phyloP scores from a whole-genome alignment of 345 rosid genomes.

The Salix udensis region DNA sequence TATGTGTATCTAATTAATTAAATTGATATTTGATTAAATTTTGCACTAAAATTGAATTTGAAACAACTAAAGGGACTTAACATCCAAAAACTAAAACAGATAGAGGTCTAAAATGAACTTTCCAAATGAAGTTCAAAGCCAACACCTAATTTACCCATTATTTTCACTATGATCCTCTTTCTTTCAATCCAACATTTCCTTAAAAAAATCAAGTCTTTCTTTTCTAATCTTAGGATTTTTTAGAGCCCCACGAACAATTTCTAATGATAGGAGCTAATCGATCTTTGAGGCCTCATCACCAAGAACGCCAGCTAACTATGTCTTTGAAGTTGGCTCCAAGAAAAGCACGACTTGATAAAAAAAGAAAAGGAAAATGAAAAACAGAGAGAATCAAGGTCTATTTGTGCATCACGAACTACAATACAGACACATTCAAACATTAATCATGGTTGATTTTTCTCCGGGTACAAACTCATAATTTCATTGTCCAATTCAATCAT shows the following conservation, averaged over 20 bases:
- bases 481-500: constrained; percentile 22
- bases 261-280: not conserved
- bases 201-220: not conserved
- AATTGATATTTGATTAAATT: too few relatives aligned
- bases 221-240: not conserved
- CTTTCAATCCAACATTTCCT: too few relatives aligned
- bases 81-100: too few relatives aligned
- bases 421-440: not conserved
- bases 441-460: constrained; percentile 13
- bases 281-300: not conserved
- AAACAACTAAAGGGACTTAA: too few relatives aligned
- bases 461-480: constrained; percentile 30
- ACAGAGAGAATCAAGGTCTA: not conserved
- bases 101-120: too few relatives aligned
- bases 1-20: too few relatives aligned
- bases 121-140: too few relatives aligned
- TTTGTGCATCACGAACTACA: not conserved
- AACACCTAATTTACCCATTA: too few relatives aligned
- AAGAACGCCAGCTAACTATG: not conserved
- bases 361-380: not conserved
- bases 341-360: not conserved
- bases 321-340: not conserved
- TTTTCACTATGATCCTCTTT: too few relatives aligned
- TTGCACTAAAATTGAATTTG: too few relatives aligned
- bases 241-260: not conserved